Conservation (phyloP, 257 asterid genomes). For the Solanum lycopersicoides region DNA sequence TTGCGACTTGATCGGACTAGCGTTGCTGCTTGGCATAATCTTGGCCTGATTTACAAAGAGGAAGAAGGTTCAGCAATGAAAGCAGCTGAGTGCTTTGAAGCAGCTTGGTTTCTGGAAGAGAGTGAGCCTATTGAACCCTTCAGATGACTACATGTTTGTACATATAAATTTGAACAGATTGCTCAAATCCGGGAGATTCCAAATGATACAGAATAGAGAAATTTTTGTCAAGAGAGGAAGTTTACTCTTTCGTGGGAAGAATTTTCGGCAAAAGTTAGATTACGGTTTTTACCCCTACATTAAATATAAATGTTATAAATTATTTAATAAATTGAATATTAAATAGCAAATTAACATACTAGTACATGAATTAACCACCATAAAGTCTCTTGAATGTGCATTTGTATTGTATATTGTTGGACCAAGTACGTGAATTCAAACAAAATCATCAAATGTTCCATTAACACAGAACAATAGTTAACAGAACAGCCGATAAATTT, state of each 20-base stretch:
- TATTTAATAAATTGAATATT: background rate
- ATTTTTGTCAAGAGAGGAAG: background rate
- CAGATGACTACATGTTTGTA: background rate
- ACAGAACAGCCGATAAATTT: background rate
- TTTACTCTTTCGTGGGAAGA: background rate
- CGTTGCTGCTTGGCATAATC: conserved; percentile 12
- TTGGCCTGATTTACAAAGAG: conserved; percentile 6
- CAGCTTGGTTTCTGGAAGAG: conserved; percentile 3
- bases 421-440: background rate
- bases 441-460: background rate
- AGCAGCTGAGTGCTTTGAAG: conserved; percentile 7
- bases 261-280: background rate
- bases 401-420: background rate
- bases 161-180: background rate
- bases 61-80: background rate
- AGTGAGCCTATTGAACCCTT: conserved; percentile 2
- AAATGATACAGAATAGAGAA: background rate
- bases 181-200: background rate
- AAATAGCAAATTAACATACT: background rate
- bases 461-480: background rate
- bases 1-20: background rate
- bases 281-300: background rate
- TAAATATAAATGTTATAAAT: background rate
- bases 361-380: background rate
- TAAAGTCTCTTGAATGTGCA: background rate